Conservation (phyloP, 495 filamentous ascomycete species). For the Viridothelium virens region DNA sequence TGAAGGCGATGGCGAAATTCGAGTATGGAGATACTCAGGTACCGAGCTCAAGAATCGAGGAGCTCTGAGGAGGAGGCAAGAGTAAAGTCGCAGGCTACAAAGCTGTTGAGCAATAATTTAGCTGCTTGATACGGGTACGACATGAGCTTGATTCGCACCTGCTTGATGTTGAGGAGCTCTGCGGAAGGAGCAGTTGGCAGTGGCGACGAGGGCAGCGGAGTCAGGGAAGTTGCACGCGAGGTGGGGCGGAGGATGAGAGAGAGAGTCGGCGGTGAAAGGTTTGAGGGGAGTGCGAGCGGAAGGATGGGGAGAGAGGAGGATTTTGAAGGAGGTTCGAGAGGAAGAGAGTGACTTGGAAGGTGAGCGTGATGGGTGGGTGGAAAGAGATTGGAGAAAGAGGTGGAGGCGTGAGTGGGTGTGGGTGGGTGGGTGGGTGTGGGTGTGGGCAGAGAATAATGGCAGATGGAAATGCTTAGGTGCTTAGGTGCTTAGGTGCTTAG, state of each 20-base stretch:
- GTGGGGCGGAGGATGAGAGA: not conserved
- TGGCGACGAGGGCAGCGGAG: not conserved
- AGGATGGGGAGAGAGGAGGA: too few species aligned
- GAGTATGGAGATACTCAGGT: slow-evolving; percentile 6
- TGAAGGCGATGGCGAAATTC: not conserved
- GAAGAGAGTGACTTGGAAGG: not conserved
- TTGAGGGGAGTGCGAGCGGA: too few species aligned
- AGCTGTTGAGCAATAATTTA: not conserved
- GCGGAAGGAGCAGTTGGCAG: slow-evolving; percentile 5
- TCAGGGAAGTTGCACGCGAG: not conserved
- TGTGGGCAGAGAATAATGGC: not conserved
- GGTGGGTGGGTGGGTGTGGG: not conserved
- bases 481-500: not conserved
- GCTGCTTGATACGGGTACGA: not conserved
- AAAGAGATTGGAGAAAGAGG: not conserved
- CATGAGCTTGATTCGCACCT: not conserved
- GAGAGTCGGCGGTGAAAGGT: not conserved
- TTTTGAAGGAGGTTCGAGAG: not conserved
- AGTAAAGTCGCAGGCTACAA: not conserved
- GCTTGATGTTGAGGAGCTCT: not conserved
- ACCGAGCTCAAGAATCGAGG: not conserved
- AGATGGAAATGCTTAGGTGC: not conserved
- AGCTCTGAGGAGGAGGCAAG: not conserved
- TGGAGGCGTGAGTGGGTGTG: not conserved
- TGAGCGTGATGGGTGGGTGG: not conserved